Evolutionary conservation across 371 early-diverging fungal species (phyloP), one percentile per base, ranked within the genome.

Genomic region (Saksenaea oblongispora): DNA sequence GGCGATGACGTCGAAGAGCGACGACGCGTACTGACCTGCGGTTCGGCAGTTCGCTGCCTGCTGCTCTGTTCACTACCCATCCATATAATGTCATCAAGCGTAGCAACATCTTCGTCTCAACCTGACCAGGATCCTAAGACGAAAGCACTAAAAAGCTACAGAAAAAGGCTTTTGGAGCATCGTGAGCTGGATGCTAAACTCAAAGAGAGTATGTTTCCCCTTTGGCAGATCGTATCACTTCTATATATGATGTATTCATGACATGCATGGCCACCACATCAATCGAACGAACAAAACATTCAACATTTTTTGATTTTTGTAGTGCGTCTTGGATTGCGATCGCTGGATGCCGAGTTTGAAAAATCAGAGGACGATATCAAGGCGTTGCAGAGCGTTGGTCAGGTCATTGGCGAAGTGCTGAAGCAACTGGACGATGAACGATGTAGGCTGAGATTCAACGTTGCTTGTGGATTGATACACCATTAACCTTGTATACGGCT

Each of bases 361-460:
- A 98, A 99, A 74, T 91, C 97, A 5, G 99, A 99, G 77, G 93
- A 96, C 64, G 99, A 99, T 74, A 90, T 99, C 63, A 98, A 99
- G 75, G 97, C 99, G 1, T 73, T 99, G 54, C 99, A 99, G 80
- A 94, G 95, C 72, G 98, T 99, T 28, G 99, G 99, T 7, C 99
- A 99, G 78, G 99, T 98, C 63, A 95, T 99, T 70, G 99, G 98
- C 54, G 99, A 99, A 78, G 97, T 99, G 14, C 81, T 99, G 61
- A 99, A 99, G 78, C 96, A 98, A 78, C 80, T 99, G 69, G 96
- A 95, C 74, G 96, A 95, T 58, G 99, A 99, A 61, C 89, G 95
- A 76, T 99, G 93, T 94, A 88, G 72, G 86, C 71, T 17, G 9
- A 11, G 22, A 22, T 8, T 26, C 7, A 47, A 47, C 14, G n/a